phyloP scores from a whole-genome alignment of 2,329 filamentous ascomycete species.

The Cladorrhinum sp. region DNA sequence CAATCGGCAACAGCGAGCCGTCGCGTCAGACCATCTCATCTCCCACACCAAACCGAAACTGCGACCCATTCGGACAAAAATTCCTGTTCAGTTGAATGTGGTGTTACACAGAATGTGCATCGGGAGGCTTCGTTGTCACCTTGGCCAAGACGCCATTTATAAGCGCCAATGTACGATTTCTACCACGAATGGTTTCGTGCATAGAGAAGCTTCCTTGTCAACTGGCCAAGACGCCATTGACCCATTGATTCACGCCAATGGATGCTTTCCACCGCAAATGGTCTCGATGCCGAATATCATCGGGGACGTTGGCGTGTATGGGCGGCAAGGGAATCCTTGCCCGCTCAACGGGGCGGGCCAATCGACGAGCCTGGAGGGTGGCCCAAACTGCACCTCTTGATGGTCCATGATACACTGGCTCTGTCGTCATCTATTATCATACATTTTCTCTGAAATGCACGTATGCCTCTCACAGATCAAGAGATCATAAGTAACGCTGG shows the following conservation, averaged over 20 bases:
- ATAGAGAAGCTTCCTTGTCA: too few relatives aligned
- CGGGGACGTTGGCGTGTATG: not conserved
- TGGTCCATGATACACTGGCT: not conserved
- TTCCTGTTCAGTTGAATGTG: not conserved
- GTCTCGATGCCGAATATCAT: not conserved
- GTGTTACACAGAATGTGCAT: not conserved
- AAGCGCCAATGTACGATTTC: too few relatives aligned
- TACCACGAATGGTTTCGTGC: too few relatives aligned
- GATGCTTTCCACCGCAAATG: too few relatives aligned
- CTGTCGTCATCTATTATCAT: slow-evolving; percentile 14
- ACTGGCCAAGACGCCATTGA: too few relatives aligned
- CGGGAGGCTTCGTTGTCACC: too few relatives aligned
- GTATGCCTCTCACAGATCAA: too few relatives aligned
- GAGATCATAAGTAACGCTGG: too few relatives aligned
- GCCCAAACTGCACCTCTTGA: not conserved
- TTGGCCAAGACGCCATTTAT: too few relatives aligned
- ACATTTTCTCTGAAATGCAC: too few relatives aligned
- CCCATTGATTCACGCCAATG: too few relatives aligned
- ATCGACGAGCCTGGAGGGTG: not conserved
- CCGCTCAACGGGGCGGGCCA: not conserved
- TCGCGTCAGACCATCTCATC: not conserved
- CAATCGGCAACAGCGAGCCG: not conserved
- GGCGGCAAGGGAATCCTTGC: not conserved
- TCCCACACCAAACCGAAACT: not conserved
- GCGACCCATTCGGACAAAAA: not conserved